A percentile compares a stretch with the other conserved stretches of the same genome.
These are phyloP conservation scores for Puccinia brachypodii DNA, from an alignment of 1,284 basidiomycete genomes.

Conservation along the genomic window DNA sequence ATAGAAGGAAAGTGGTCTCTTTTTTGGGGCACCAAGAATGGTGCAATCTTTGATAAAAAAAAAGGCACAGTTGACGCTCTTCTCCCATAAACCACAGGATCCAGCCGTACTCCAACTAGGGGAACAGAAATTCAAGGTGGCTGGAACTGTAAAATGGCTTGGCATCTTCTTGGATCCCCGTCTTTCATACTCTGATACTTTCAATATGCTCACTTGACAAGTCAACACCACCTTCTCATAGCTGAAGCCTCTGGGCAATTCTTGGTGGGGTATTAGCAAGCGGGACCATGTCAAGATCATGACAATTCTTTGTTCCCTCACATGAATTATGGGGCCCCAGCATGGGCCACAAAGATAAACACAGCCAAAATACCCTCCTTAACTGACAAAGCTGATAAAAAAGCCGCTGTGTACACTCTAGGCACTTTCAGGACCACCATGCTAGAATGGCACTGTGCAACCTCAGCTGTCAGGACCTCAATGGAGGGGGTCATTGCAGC, in stretches of 20 bases:
- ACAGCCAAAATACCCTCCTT: too few species aligned
- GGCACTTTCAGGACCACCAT: too few species aligned
- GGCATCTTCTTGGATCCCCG: background rate
- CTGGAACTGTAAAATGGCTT: background rate
- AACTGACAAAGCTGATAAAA: too few species aligned
- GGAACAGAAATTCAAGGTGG: background rate
- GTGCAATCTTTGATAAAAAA: background rate
- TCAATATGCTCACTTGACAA: background rate
- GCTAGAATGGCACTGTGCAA: too few species aligned
- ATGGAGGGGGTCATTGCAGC: too few species aligned
- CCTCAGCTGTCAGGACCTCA: too few species aligned
- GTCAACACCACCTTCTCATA: background rate
- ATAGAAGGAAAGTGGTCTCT: background rate
- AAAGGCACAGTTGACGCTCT: slow-evolving; percentile 3
- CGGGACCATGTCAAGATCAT: too few species aligned
- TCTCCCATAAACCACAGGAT: background rate
- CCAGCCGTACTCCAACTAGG: background rate
- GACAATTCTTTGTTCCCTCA: too few species aligned
- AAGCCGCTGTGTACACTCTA: too few species aligned
- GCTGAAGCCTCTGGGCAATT: background rate
- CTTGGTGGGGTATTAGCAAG: background rate
- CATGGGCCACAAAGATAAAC: too few species aligned
- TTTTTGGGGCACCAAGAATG: background rate
- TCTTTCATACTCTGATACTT: background rate
- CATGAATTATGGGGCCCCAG: too few species aligned